A percentile compares a stretch with the other conserved stretches of the same genome.
phyloP scores from a whole-genome alignment of 352 stramenopile species.

The Thalassiosira mediterranea region DNA sequence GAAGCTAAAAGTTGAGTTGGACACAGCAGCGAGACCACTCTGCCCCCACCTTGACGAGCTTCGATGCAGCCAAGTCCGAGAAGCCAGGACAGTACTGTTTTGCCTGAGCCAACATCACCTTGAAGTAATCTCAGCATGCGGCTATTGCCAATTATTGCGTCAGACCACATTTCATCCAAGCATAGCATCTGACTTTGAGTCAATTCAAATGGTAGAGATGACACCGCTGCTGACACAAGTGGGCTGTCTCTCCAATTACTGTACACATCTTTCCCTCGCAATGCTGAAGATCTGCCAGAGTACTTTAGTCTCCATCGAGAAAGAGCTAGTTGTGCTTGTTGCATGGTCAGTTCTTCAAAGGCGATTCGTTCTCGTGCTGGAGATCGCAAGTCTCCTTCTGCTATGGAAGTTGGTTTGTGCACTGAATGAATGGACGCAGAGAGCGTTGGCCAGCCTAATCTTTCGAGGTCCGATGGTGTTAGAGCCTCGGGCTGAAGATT shows the following conservation, averaged over 20 bases:
- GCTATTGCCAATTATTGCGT: constrained; percentile 25
- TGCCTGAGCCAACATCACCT: constrained; percentile 45
- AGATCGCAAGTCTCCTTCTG: constrained; percentile 5
- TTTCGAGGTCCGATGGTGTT: constrained; percentile 11
- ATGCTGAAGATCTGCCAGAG: background rate
- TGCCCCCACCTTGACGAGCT: background rate
- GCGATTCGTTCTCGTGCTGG: constrained; percentile 28
- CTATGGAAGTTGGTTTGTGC: constrained; percentile 32
- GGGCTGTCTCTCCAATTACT: constrained; percentile 30
- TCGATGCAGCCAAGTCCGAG: constrained; percentile 30
- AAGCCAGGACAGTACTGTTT: constrained; percentile 45
- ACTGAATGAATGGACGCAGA: constrained; percentile 17
- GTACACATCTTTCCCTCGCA: background rate
- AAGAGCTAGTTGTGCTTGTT: constrained; percentile 33
- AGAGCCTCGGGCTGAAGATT: constrained; percentile 35
- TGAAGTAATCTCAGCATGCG: constrained; percentile 40
- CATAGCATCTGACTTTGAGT: constrained; percentile 22
- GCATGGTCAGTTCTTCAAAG: constrained; percentile 44
- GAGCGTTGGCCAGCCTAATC: constrained; percentile 30
- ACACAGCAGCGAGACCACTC: constrained; percentile 16
- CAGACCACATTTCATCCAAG: constrained; percentile 37
- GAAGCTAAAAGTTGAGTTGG: constrained; percentile 30
- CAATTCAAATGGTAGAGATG: constrained; percentile 34
- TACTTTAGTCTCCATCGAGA: constrained; percentile 37
- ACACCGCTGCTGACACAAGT: constrained; percentile 32